Percentiles rank a stretch among this genome's conserved stretches.
These are phyloP conservation scores for Pochonia chlamydosporia DNA, from an alignment of 2,329 filamentous ascomycete genomes.

Conservation along the genomic window DNA sequence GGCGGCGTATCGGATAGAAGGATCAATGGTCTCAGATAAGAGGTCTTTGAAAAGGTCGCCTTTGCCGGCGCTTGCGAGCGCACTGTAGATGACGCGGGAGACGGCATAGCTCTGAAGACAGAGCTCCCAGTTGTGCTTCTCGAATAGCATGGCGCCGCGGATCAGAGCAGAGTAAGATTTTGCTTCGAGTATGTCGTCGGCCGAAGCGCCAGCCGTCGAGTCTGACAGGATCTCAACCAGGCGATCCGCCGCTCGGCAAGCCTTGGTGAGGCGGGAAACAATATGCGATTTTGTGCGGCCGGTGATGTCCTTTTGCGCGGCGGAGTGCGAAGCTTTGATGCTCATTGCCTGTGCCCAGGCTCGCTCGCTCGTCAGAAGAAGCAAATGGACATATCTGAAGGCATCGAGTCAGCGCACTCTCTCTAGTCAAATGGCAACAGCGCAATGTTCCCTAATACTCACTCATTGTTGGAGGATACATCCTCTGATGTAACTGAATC, in stretches of 20 bases:
- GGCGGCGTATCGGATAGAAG: conserved; percentile 88
- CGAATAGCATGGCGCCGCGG: conserved; percentile 72
- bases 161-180: conserved; percentile 76
- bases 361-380: conserved; percentile 80
- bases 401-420: not conserved
- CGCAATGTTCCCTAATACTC: conserved; percentile 1
- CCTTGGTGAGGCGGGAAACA: conserved; percentile 79
- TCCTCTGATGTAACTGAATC: conserved; percentile 66
- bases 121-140: conserved; percentile 78
- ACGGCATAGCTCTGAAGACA: conserved; percentile 73
- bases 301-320: conserved; percentile 73
- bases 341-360: conserved; percentile 96
- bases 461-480: conserved; percentile 39
- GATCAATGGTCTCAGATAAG: conserved; percentile 79
- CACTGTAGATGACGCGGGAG: conserved; percentile 76
- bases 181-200: conserved; percentile 75
- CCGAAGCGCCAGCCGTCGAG: conserved; percentile 57
- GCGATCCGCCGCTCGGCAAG: conserved; percentile 60
- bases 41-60: conserved; percentile 83
- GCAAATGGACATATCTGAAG: conserved; percentile 65
- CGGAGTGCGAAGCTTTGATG: conserved; percentile 77
- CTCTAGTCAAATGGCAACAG: conserved; percentile 8
- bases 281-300: conserved; percentile 82
- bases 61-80: conserved; percentile 53
- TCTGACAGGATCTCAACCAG: conserved; percentile 64